These are phyloP conservation scores for Phaffia australis DNA, from an alignment of 768 basidiomycete genomes.

Conservation along the genomic window DNA sequence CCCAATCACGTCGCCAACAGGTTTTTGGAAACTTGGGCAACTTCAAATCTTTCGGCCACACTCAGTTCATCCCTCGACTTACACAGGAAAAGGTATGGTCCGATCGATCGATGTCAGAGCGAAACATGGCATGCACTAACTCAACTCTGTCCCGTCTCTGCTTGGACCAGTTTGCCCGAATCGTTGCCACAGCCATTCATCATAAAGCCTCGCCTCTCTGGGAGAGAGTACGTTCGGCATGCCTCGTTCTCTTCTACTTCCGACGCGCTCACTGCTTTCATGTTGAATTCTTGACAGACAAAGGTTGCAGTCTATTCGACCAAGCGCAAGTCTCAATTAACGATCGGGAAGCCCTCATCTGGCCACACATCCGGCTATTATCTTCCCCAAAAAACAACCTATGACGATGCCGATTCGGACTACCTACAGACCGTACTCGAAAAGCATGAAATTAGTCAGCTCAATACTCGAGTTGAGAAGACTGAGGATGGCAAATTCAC, in stretches of 20 bases:
- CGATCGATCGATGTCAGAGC: constrained; percentile 50
- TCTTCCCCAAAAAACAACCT: constrained; percentile 52
- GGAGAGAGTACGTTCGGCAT: neutral
- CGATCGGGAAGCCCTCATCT: constrained; percentile 59
- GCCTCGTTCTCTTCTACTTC: neutral
- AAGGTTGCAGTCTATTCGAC: constrained; percentile 62
- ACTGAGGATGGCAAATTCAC: constrained; percentile 52
- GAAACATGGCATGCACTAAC: constrained; percentile 43
- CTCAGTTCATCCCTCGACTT: constrained; percentile 71
- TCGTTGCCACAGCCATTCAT: too few species aligned
- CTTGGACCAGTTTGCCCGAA: constrained; percentile 24
- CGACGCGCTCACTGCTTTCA: neutral
- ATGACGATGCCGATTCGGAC: constrained; percentile 65
- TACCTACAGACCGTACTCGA: constrained; percentile 62
- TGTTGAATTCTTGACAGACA: constrained; percentile 42
- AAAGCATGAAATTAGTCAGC: constrained; percentile 57
- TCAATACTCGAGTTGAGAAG: constrained; percentile 80
- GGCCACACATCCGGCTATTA: constrained; percentile 83
- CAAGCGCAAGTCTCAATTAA: constrained; percentile 54
- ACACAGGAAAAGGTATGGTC: constrained; percentile 51
- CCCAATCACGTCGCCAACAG: too few species aligned
- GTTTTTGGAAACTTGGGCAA: constrained; percentile 12
- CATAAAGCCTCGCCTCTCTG: too few species aligned
- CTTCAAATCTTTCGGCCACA: constrained; percentile 54
- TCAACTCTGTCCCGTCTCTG: constrained; percentile 53